Conservation (phyloP, 345 rosid species). For the Camelina hispida region DNA sequence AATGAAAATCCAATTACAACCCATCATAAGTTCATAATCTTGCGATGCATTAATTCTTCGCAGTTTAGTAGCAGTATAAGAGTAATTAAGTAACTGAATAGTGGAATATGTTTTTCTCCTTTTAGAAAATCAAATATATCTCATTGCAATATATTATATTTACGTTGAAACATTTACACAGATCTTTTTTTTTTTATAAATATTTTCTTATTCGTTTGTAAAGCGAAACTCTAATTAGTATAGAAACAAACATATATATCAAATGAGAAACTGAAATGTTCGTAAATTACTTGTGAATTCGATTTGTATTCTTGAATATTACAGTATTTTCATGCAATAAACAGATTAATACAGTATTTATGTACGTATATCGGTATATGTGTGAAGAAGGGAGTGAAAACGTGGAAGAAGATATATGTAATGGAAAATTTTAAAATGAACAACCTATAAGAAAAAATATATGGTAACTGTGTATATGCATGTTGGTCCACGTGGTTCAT, state of each 20-base stretch:
- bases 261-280: not conserved
- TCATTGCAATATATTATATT: not conserved
- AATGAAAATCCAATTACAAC: not conserved
- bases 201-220: no score
- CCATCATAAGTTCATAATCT: not conserved
- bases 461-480: conserved; percentile 40
- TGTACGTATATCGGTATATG: no score
- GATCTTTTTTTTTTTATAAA: not conserved
- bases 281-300: not conserved
- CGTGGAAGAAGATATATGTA: conserved; percentile 29
- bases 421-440: not conserved
- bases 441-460: conserved; percentile 28
- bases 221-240: not conserved
- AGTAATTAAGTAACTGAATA: not conserved
- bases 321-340: not conserved
- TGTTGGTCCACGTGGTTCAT: conserved; percentile 49
- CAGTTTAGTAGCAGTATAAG: not conserved
- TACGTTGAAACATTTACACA: not conserved
- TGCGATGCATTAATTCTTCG: conserved; percentile 5
- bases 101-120: not conserved
- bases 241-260: conserved; percentile 1
- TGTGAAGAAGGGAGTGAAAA: conserved; percentile 20
- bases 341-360: not conserved
- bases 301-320: conserved; percentile 2
- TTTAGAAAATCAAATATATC: not conserved